phyloP scores from a whole-genome alignment of 2,329 filamentous ascomycete genomes.

The Shiraia sp. region DNA sequence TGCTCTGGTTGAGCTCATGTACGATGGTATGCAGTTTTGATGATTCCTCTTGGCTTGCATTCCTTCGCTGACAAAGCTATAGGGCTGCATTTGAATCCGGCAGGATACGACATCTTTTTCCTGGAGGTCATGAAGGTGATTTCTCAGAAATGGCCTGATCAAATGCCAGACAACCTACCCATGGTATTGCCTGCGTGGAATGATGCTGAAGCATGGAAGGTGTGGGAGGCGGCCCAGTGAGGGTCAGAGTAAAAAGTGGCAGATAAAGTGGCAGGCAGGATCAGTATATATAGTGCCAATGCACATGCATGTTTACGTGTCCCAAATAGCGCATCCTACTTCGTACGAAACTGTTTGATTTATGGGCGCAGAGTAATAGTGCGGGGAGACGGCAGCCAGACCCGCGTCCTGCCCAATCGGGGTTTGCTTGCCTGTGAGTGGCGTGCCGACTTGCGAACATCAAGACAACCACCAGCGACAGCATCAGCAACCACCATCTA shows the following conservation, averaged over 20 bases:
- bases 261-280: neutral
- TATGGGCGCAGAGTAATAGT: neutral
- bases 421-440: neutral
- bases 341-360: too few relatives aligned
- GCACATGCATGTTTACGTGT: neutral
- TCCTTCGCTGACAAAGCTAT: slow-evolving; percentile 11
- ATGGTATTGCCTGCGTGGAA: slow-evolving; percentile 60
- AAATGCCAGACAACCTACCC: slow-evolving; percentile 56
- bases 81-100: slow-evolving; percentile 62
- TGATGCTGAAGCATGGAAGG: slow-evolving; percentile 41
- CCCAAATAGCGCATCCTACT: neutral
- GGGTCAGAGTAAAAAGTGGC: neutral
- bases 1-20: slow-evolving; percentile 55
- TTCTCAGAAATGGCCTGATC: slow-evolving; percentile 57
- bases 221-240: slow-evolving; percentile 17
- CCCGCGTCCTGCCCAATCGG: slow-evolving; percentile 3
- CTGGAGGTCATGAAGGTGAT: slow-evolving; percentile 59
- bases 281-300: neutral
- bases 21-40: slow-evolving; percentile 61
- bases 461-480: neutral
- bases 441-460: neutral
- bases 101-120: slow-evolving; percentile 61
- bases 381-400: slow-evolving; percentile 3
- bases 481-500: neutral
- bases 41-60: neutral